phyloP scores from a whole-genome alignment of 2,329 filamentous ascomycete species.

The Neonectria coccinea region DNA sequence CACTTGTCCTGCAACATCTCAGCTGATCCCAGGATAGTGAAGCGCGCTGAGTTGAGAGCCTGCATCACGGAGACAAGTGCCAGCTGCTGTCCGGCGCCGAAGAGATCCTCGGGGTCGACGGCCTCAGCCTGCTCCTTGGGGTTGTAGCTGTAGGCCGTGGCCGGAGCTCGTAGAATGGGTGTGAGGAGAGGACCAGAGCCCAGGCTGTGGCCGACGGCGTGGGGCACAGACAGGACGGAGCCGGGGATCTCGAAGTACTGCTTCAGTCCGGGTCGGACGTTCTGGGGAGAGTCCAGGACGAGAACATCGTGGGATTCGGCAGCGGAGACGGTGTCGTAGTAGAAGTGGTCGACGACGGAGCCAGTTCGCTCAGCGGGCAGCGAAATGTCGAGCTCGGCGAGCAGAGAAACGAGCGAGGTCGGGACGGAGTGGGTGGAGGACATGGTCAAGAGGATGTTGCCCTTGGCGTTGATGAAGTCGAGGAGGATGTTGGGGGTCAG shows the following conservation, averaged over 20 bases:
- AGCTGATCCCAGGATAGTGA: conserved; percentile 85
- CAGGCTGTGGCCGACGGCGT: conserved; percentile 82
- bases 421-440: conserved; percentile 78
- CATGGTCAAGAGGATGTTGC: conserved; percentile 90
- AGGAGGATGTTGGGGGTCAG: conserved; percentile 88
- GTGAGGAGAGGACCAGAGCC: conserved; percentile 82
- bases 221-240: conserved; percentile 81
- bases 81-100: conserved; percentile 86
- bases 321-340: conserved; percentile 83
- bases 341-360: conserved; percentile 94
- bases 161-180: conserved; percentile 84
- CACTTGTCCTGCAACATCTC: conserved; percentile 91
- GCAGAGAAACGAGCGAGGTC: conserved; percentile 79
- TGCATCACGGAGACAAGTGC: conserved; percentile 88
- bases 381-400: conserved; percentile 88
- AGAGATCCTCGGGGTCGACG: conserved; percentile 79
- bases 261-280: conserved; percentile 76
- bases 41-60: conserved; percentile 90
- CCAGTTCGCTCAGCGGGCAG: conserved; percentile 88
- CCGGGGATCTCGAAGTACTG: conserved; percentile 75
- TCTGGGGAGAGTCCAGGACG: conserved; percentile 76
- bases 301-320: conserved; percentile 90
- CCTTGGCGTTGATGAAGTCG: conserved; percentile 90
- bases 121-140: conserved; percentile 82
- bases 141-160: conserved; percentile 93